Evolutionary conservation across 1,284 basidiomycete genomes (phyloP).

Genomic region (Ustilago crameri): DNA sequence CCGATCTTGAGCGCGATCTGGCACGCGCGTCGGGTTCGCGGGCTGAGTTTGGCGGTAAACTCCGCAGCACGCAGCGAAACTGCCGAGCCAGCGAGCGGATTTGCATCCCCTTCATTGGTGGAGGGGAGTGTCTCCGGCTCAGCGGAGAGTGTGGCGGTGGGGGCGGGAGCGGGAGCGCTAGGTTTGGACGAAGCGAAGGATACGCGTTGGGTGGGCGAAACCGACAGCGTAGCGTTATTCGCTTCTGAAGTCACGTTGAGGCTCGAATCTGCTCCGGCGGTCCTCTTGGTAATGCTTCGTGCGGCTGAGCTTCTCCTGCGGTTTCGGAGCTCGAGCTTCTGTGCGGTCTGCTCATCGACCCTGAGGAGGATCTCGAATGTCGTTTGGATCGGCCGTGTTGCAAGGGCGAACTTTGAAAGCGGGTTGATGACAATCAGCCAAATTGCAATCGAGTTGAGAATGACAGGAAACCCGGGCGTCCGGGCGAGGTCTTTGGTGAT

Average conservation of each 20-base stretch:
- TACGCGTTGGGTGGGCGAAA: constrained; percentile 33
- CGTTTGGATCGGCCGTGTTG: constrained; percentile 75
- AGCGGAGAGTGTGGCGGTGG: neutral
- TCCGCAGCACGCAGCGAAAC: constrained; percentile 44
- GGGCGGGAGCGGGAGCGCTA: neutral
- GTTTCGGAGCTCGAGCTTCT: constrained; percentile 10
- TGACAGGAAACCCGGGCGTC: constrained; percentile 79
- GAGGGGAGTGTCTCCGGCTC: neutral
- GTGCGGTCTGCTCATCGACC: constrained; percentile 45
- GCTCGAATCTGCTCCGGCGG: neutral
- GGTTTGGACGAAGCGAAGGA: constrained; percentile 23
- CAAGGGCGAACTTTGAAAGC: constrained; percentile 83
- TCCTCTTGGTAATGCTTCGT: constrained; percentile 2
- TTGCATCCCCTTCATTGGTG: constrained; percentile 9
- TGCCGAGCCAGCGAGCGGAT: constrained; percentile 47
- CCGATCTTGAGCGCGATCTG: constrained; percentile 40
- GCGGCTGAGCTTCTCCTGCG: constrained; percentile 20
- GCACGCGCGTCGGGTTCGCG: constrained; percentile 12
- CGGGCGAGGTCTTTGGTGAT: constrained; percentile 85
- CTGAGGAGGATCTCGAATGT: constrained; percentile 64
- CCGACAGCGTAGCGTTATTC: constrained; percentile 18
- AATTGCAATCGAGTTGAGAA: constrained; percentile 80
- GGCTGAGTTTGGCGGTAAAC: constrained; percentile 13
- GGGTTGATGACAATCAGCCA: constrained; percentile 87
- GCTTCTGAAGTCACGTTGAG: constrained; percentile 11